phyloP scores from a whole-genome alignment of 139 green algal species.

The Penium margaritaceum region DNA sequence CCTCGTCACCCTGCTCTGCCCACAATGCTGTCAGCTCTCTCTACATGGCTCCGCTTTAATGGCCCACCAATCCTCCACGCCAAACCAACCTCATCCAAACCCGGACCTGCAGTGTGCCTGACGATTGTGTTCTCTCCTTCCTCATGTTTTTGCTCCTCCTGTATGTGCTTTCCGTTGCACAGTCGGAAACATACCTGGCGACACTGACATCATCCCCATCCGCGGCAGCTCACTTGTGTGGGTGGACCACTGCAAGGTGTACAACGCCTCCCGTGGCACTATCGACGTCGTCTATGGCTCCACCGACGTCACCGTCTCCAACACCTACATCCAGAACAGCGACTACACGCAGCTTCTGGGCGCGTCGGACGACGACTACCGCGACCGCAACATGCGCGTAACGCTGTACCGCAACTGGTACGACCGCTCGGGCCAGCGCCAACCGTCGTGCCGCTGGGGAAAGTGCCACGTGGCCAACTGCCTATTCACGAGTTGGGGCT shows the following conservation, averaged over 20 bases:
- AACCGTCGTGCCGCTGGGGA: not conserved
- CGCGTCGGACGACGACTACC: not conserved
- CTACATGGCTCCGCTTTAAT: no score
- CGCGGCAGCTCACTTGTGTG: not conserved
- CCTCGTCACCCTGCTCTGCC: no score
- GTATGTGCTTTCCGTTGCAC: not conserved
- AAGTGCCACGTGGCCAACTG: slow-evolving; percentile 12
- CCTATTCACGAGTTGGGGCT: slow-evolving; percentile 11
- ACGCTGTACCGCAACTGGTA: slow-evolving; percentile 13
- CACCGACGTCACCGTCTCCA: slow-evolving; percentile 15
- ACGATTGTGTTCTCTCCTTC: no score
- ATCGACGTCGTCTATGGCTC: slow-evolving; percentile 6
- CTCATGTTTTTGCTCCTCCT: no score
- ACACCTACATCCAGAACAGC: slow-evolving; percentile 9
- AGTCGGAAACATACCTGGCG: not conserved
- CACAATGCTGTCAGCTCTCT: no score
- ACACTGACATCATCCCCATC: slow-evolving; percentile 4
- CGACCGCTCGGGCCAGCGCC: not conserved
- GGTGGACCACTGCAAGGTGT: slow-evolving; percentile 18
- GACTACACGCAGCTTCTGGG: slow-evolving; percentile 1
- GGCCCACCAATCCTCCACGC: no score
- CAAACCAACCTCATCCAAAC: no score
- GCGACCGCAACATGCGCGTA: slow-evolving; percentile 5
- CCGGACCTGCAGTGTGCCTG: no score
- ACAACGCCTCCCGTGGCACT: slow-evolving; percentile 11